A percentile compares a stretch with the other conserved stretches of the same genome.
Evolutionary conservation across 2,329 filamentous ascomycete species (phyloP).

Genomic region (Diplocarpon rosae): DNA sequence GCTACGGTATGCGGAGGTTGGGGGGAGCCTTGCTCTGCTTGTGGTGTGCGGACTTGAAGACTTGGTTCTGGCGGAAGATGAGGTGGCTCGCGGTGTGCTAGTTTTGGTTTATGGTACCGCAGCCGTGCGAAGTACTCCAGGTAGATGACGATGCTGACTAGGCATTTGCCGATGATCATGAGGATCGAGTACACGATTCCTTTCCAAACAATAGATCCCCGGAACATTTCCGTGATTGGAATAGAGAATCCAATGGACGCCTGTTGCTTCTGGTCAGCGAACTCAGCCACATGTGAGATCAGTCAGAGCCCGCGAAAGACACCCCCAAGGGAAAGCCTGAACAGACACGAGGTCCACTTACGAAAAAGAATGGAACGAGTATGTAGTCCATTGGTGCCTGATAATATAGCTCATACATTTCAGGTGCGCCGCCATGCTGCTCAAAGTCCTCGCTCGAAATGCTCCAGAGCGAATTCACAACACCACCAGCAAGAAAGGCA

Average conservation of each 20-base stretch:
- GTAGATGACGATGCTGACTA: neutral
- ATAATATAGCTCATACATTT: constrained; percentile 24
- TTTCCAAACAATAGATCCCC: constrained; percentile 53
- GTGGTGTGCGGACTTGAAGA: neutral
- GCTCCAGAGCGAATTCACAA: constrained; percentile 25
- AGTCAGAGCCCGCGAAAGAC: too few species aligned
- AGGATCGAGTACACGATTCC: constrained; percentile 61
- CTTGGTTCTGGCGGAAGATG: neutral
- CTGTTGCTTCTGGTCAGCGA: constrained; percentile 19
- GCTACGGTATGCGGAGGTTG: neutral
- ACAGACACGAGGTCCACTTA: constrained; percentile 26
- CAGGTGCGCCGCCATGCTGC: neutral
- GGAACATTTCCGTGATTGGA: constrained; percentile 61
- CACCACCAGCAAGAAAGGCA: constrained; percentile 38
- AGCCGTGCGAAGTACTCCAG: neutral
- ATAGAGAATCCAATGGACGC: constrained; percentile 67
- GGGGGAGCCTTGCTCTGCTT: neutral
- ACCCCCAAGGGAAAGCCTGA: too few species aligned
- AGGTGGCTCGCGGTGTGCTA: neutral
- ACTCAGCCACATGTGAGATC: too few species aligned
- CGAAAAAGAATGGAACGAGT: constrained; percentile 51
- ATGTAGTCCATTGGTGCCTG: constrained; percentile 29
- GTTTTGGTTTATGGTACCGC: neutral
- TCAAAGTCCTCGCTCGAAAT: neutral
- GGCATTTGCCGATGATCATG: constrained; percentile 51